These are phyloP conservation scores for Rehmannia glutinosa DNA, from an alignment of 257 asterid genomes.

Conservation along the genomic window DNA sequence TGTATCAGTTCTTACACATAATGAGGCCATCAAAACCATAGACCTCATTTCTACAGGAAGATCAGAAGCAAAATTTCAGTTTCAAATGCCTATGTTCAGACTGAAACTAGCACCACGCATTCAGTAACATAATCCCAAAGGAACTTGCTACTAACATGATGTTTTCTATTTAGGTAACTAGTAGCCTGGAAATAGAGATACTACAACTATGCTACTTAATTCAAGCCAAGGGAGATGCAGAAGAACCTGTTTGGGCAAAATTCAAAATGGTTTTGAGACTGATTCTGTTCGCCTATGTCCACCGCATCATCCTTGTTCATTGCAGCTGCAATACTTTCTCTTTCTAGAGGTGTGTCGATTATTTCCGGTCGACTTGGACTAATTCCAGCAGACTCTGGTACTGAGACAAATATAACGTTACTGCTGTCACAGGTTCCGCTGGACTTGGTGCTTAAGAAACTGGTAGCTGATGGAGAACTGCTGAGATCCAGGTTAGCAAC, in stretches of 20 bases:
- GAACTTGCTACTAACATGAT: neutral
- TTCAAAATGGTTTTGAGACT: conserved; percentile 33
- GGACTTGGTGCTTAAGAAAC: conserved; percentile 73
- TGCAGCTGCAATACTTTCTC: conserved; percentile 34
- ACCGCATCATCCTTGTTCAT: conserved; percentile 26
- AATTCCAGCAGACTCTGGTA: conserved; percentile 48
- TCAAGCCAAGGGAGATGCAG: conserved; percentile 17
- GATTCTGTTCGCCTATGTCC: conserved; percentile 27
- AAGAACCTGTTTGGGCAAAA: conserved; percentile 55
- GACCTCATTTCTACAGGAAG: neutral
- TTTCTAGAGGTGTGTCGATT: conserved; percentile 40
- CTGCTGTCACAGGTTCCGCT: conserved; percentile 56
- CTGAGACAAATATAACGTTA: conserved; percentile 43
- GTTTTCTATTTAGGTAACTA: neutral
- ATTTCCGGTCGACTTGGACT: conserved; percentile 43
- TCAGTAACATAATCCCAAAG: neutral
- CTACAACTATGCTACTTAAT: neutral
- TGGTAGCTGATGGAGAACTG: conserved; percentile 55
- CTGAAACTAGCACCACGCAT: neutral
- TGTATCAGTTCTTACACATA: conserved; percentile 5
- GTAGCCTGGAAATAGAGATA: neutral
- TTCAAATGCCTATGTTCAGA: conserved; percentile 6
- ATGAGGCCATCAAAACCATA: neutral
- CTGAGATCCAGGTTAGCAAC: conserved; percentile 41
- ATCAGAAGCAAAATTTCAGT: conserved; percentile 4